Conservation (phyloP, 1,284 basidiomycete species). For the Apiotrichum mycotoxinovorans region DNA sequence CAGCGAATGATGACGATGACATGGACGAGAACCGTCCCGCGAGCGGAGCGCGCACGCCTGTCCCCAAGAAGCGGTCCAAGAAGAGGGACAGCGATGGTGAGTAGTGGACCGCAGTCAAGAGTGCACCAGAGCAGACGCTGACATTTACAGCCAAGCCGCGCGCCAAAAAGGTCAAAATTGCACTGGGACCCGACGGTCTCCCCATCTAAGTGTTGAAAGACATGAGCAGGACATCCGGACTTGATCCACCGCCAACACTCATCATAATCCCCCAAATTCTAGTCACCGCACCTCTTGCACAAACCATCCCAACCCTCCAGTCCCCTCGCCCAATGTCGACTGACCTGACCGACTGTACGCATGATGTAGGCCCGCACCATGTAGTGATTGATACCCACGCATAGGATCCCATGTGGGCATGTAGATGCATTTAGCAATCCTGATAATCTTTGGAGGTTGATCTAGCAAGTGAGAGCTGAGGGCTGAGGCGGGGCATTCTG, state of each 20-base stretch:
- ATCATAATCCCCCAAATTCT: no score
- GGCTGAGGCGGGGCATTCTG: no score
- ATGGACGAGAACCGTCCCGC: slow-evolving; percentile 13
- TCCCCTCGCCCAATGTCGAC: neutral
- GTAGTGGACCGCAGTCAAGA: neutral
- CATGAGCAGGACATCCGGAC: no score
- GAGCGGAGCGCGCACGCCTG: slow-evolving; percentile 24
- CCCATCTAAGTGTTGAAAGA: slow-evolving; percentile 34
- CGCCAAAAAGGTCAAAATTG: slow-evolving; percentile 46
- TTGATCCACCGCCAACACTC: neutral
- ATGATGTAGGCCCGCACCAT: neutral
- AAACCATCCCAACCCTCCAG: neutral
- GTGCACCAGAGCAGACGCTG: neutral
- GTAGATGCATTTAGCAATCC: slow-evolving; percentile 4
- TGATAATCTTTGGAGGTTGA: no score
- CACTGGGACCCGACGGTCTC: slow-evolving; percentile 43
- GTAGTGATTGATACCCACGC: slow-evolving; percentile 4
- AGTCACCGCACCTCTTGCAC: neutral
- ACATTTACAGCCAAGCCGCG: slow-evolving; percentile 22
- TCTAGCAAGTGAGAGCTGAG: neutral
- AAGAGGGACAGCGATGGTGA: slow-evolving; percentile 14
- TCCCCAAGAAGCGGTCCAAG: slow-evolving; percentile 22
- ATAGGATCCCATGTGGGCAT: slow-evolving; percentile 4
- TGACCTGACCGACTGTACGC: no score
- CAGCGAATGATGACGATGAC: slow-evolving; percentile 19